Evolutionary conservation across 352 stramenopile species (phyloP), one percentile per base, ranked within the genome.

Genomic region (Phytophthora sansomeana): DNA sequence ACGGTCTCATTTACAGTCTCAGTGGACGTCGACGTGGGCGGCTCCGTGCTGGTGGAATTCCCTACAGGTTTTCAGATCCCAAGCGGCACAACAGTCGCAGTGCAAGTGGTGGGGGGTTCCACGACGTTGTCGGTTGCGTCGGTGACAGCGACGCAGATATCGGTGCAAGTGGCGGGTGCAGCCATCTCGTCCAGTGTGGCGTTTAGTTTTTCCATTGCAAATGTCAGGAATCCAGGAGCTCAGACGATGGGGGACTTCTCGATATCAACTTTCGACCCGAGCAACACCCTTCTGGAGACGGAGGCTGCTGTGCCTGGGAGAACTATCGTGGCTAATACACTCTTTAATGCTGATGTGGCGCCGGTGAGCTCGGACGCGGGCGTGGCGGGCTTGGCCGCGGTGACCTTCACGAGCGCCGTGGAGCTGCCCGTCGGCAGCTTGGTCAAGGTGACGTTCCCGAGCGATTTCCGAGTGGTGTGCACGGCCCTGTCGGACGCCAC

Each of bases 221-320:
- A 57, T 3, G 63, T 88, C 5, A 68, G 57, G 0, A 86, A 86
- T 29, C 77, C 77, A 44, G 64, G 48, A 3, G 72, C 52, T 13
- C 47, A 60, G 6, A 49, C 33, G 0, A 85, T 64, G 1, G 33
- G 13, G 0, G 24, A 21, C 1, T 82, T 82, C n/a, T 19, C 46
- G 0, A 63, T 89, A 14, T 41, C 42, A 0, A 78, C 63, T 0
- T 66, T 66, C 21, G 65, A 84, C 39, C 36, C 43, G 1, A 77
- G 19, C 14, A 58, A 56, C 0, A 28, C 26, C 1, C 16, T 68
- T 0, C 13, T 78, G 2, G 65, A 77, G 32, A 59, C 26, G 0
- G 41, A 67, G 4, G n/a, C 38, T 5, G 24, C 44, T 1, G 47
- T 81, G 0, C 1, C 19, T 2, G 42, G 53, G 2, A n/a, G n/a